Evolutionary conservation across 2,329 filamentous ascomycete species (phyloP).

Genomic region (Talaromyces sp.): DNA sequence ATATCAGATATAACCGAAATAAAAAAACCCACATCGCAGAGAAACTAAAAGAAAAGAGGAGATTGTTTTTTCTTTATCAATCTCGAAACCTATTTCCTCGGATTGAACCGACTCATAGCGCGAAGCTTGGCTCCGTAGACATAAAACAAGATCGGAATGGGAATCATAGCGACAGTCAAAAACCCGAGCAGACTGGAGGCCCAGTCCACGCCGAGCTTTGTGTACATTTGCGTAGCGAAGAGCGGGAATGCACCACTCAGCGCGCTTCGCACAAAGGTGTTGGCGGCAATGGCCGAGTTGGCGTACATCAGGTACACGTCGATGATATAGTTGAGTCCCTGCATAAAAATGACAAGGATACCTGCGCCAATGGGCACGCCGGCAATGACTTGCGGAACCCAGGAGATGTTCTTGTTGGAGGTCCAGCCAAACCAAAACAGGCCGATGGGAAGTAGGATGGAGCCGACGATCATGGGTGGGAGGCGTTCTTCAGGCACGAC

Average conservation of each 20-base stretch:
- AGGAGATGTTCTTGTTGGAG: slow-evolving; percentile 35
- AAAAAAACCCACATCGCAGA: too few relatives aligned
- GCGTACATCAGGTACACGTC: slow-evolving; percentile 37
- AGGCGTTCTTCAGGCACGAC: slow-evolving; percentile 41
- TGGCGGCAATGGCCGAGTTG: slow-evolving; percentile 36
- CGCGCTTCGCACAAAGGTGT: slow-evolving; percentile 29
- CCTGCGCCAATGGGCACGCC: slow-evolving; percentile 41
- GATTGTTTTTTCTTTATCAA: too few relatives aligned
- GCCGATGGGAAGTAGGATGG: slow-evolving; percentile 38
- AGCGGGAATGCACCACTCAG: slow-evolving; percentile 31
- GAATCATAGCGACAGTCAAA: slow-evolving; percentile 35
- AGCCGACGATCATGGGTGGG: slow-evolving; percentile 42
- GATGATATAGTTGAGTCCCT: slow-evolving; percentile 39
- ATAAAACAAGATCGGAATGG: slow-evolving; percentile 46
- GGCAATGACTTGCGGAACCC: slow-evolving; percentile 43
- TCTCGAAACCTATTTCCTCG: slow-evolving; percentile 7
- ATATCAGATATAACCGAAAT: too few relatives aligned
- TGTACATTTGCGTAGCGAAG: slow-evolving; percentile 34
- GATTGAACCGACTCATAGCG: slow-evolving; percentile 34
- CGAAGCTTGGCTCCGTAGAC: slow-evolving; percentile 43
- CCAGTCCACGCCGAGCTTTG: slow-evolving; percentile 34
- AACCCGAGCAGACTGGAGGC: slow-evolving; percentile 35
- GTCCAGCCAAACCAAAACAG: slow-evolving; percentile 50
- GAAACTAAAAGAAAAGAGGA: too few relatives aligned
- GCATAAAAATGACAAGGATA: slow-evolving; percentile 40